A percentile compares a stretch with the other conserved stretches of the same genome.
phyloP scores from a whole-genome alignment of 208 protist genomes.

The Angomonas ambiguus region DNA sequence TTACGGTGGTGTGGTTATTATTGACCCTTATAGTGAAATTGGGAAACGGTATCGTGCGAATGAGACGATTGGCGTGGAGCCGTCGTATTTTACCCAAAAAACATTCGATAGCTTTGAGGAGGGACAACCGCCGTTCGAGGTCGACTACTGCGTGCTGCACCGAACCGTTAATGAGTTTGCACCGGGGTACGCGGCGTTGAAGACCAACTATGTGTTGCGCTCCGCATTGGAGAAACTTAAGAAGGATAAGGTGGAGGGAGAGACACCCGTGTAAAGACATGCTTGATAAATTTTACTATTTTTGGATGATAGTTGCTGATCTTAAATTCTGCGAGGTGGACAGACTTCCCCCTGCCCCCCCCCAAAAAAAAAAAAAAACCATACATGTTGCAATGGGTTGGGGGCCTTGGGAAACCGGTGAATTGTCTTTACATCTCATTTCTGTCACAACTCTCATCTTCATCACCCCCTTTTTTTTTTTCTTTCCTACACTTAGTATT shows the following conservation, averaged over 20 bases:
- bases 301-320: too few species aligned
- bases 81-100: conserved; percentile 45
- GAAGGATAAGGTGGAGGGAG: not conserved
- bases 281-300: too few species aligned
- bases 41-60: conserved; percentile 56
- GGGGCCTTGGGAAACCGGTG: too few species aligned
- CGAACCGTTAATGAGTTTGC: conserved; percentile 78
- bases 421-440: not conserved
- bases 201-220: conserved; percentile 73
- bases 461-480: not conserved
- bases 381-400: not conserved
- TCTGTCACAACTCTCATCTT: not conserved
- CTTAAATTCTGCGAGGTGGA: too few species aligned
- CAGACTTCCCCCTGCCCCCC: too few species aligned
- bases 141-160: conserved; percentile 64
- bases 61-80: conserved; percentile 68
- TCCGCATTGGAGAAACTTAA: conserved; percentile 14
- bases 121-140: not conserved
- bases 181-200: conserved; percentile 77
- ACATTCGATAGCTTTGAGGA: not conserved
- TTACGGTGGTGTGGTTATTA: conserved; percentile 84
- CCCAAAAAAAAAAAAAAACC: conserved; percentile 13
- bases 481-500: too few species aligned
- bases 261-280: not conserved
- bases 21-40: conserved; percentile 73